Conservation (phyloP, 176 grass and related monocot species). For the Oropetium thomaeum region DNA sequence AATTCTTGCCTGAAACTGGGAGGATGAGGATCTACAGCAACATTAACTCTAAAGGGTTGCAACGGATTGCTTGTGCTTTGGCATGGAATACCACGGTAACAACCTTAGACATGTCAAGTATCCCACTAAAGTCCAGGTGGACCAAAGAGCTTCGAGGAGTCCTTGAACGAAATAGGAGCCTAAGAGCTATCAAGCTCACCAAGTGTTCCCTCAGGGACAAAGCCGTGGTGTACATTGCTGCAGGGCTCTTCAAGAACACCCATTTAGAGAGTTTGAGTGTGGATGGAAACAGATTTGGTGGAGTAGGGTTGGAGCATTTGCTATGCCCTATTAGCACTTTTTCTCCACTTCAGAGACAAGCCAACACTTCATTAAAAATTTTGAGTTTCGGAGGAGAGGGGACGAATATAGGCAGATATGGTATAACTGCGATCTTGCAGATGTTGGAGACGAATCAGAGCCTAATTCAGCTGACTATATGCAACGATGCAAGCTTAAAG, state of each 20-base stretch:
- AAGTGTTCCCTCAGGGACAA: constrained; percentile 70
- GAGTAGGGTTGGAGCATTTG: constrained; percentile 79
- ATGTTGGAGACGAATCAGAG: constrained; percentile 90
- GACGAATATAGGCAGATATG: constrained; percentile 51
- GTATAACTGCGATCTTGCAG: constrained; percentile 65
- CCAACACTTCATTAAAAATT: constrained; percentile 63
- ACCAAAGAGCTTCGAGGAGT: constrained; percentile 78
- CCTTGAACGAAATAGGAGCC: constrained; percentile 62
- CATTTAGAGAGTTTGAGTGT: constrained; percentile 69
- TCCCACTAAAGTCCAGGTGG: constrained; percentile 68
- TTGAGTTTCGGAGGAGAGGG: constrained; percentile 69
- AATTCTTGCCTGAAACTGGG: constrained; percentile 67
- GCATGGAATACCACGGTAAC: constrained; percentile 77
- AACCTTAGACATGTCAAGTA: constrained; percentile 69
- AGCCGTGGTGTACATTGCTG: constrained; percentile 84
- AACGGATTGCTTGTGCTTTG: constrained; percentile 62
- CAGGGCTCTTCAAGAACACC: constrained; percentile 86
- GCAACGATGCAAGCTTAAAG: constrained; percentile 62
- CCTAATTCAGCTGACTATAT: constrained; percentile 53
- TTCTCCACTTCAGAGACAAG: constrained; percentile 80
- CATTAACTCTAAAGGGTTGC: constrained; percentile 44
- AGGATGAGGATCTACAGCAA: constrained; percentile 69
- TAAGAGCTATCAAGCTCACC: constrained; percentile 64
- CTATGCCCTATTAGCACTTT: constrained; percentile 81
- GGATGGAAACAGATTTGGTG: constrained; percentile 72